These are phyloP conservation scores for Salix purpurea DNA, from an alignment of 345 rosid genomes.

Conservation along the genomic window DNA sequence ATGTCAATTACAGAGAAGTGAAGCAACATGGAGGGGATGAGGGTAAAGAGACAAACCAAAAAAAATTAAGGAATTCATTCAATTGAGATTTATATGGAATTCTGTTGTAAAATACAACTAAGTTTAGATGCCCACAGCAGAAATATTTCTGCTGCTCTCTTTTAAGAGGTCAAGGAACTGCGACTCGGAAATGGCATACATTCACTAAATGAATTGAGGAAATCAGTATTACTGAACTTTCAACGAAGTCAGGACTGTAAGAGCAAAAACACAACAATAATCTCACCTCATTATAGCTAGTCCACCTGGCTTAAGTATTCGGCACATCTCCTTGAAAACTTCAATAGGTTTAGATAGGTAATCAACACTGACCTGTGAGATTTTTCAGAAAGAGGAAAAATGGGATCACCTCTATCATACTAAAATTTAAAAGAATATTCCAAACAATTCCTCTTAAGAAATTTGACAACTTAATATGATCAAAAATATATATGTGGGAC, in stretches of 20 bases:
- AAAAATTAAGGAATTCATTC: too few species aligned
- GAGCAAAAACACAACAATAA: neutral
- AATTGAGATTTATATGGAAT: neutral
- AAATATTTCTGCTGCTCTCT: neutral
- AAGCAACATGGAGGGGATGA: too few species aligned
- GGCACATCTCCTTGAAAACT: slow-evolving; percentile 73
- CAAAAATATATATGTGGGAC: too few species aligned
- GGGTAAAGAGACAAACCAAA: too few species aligned
- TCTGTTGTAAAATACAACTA: neutral
- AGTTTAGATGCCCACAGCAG: neutral
- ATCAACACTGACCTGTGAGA: slow-evolving; percentile 77
- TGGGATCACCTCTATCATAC: neutral
- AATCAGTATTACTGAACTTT: too few species aligned
- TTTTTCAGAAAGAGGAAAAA: neutral
- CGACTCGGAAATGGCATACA: neutral
- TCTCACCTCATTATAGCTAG: slow-evolving; percentile 69
- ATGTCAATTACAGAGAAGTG: too few species aligned
- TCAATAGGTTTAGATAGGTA: slow-evolving; percentile 78
- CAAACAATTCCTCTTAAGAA: neutral
- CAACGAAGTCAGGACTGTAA: too few species aligned
- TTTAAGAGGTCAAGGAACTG: neutral
- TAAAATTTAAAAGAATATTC: neutral
- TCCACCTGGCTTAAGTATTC: slow-evolving; percentile 84
- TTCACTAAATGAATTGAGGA: too few species aligned
- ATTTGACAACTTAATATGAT: too few species aligned